phyloP scores from a whole-genome alignment of 2,329 filamentous ascomycete genomes.

The Fusarium ramigenum region DNA sequence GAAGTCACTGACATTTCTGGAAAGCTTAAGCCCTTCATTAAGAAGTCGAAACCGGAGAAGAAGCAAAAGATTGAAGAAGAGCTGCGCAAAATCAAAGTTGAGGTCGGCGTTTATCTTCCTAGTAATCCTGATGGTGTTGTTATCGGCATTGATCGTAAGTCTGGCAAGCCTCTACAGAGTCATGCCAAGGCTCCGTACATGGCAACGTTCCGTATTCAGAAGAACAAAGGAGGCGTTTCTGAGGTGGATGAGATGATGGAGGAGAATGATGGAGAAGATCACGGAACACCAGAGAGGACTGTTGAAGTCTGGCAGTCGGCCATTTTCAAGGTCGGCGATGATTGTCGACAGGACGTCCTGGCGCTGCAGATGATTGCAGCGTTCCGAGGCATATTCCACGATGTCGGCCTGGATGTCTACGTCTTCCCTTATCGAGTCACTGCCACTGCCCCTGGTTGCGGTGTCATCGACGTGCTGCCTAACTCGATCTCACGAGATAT shows the following conservation, averaged over 20 bases:
- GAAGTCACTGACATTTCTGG: conserved; percentile 96
- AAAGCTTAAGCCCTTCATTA: conserved; percentile 93
- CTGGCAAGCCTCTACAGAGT: conserved; percentile 94
- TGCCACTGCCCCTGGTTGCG: conserved; percentile 94
- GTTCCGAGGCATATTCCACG: conserved; percentile 96
- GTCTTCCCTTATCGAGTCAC: conserved; percentile 98
- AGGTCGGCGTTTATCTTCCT: conserved; percentile 95
- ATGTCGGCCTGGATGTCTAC: conserved; percentile 92
- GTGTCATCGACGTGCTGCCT: conserved; percentile 96
- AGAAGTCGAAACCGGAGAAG: conserved; percentile 92
- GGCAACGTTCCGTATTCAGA: conserved; percentile 97
- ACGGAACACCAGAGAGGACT: conserved; percentile 58
- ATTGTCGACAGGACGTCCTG: conserved; percentile 96
- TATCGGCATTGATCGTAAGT: conserved; percentile 97
- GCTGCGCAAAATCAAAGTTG: conserved; percentile 94
- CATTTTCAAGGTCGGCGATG: conserved; percentile 99
- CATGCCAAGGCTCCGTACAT: conserved; percentile 99
- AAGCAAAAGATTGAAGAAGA: conserved; percentile 99
- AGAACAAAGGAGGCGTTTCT: conserved; percentile 68
- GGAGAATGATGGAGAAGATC: conserved; percentile 53
- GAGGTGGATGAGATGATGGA: conserved; percentile 63
- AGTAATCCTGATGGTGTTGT: conserved; percentile 97
- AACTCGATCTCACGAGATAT: conserved; percentile 99
- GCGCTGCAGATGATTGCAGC: conserved; percentile 98
- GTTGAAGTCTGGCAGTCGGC: conserved; percentile 99